Evolutionary conservation across 176 grass and related monocot species (phyloP).

Genomic region (Bonia amplexicaulis): DNA sequence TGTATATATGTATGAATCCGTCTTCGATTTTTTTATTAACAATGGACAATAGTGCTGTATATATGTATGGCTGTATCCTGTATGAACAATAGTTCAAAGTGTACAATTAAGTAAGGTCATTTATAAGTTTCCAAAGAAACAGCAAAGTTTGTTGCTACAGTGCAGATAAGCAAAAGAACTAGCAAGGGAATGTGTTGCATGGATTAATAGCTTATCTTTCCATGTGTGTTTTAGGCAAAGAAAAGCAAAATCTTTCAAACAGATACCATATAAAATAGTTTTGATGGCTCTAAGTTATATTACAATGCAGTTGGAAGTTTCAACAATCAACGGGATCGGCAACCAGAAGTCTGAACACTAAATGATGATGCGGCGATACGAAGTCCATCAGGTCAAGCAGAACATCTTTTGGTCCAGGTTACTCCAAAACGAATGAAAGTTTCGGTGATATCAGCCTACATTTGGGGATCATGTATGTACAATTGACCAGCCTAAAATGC

Average conservation of each 20-base stretch:
- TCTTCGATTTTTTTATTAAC: too few relatives aligned
- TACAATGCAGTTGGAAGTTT: conserved; percentile 2
- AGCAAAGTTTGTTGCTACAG: background rate
- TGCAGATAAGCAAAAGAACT: background rate
- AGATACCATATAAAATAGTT: background rate
- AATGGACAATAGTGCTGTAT: too few relatives aligned
- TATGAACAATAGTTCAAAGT: background rate
- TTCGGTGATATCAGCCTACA: background rate
- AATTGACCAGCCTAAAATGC: background rate
- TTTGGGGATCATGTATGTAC: background rate
- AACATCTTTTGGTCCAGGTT: background rate
- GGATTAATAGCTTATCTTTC: background rate
- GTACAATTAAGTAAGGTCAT: background rate
- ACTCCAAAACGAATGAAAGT: background rate
- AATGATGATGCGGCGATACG: background rate
- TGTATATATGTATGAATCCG: too few relatives aligned
- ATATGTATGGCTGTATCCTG: background rate
- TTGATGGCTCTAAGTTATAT: conserved; percentile 9
- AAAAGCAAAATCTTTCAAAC: background rate
- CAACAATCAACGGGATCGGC: background rate
- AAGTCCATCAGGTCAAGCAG: background rate
- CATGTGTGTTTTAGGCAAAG: background rate
- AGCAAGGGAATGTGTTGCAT: background rate
- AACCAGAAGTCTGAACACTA: background rate
- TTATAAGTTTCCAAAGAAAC: background rate